Conservation (phyloP, 2,329 filamentous ascomycete genomes). For the Paecilomyces dactylethromorphus region DNA sequence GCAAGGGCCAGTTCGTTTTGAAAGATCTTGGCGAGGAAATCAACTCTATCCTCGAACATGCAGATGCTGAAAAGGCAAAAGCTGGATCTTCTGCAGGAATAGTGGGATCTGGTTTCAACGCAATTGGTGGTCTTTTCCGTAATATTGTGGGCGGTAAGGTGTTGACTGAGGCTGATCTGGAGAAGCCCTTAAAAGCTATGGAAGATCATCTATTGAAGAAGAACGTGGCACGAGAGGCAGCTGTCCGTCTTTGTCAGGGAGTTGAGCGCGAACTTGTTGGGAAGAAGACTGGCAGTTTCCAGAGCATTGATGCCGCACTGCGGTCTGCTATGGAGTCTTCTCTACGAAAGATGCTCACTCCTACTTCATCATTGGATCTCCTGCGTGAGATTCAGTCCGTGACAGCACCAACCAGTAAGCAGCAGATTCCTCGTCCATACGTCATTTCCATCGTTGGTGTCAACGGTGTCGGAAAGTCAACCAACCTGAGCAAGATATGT, state of each 20-base stretch:
- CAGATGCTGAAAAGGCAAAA: constrained; percentile 58
- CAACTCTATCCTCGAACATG: constrained; percentile 75
- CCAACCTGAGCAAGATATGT: constrained; percentile 94
- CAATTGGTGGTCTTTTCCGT: constrained; percentile 81
- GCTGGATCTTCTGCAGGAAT: constrained; percentile 52
- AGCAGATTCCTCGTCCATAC: constrained; percentile 69
- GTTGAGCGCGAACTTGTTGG: constrained; percentile 87
- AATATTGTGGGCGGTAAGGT: constrained; percentile 95
- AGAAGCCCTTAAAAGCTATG: constrained; percentile 92
- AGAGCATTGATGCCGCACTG: constrained; percentile 77
- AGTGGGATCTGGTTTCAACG: constrained; percentile 71
- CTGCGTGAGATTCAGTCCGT: constrained; percentile 86
- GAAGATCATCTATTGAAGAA: constrained; percentile 91
- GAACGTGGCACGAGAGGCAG: constrained; percentile 93
- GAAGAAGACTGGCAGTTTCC: constrained; percentile 86
- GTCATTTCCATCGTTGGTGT: constrained; percentile 98
- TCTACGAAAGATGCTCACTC: constrained; percentile 89
- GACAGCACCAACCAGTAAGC: constrained; percentile 58
- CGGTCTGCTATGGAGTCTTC: constrained; percentile 85
- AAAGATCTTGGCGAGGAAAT: constrained; percentile 93
- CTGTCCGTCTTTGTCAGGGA: constrained; percentile 80
- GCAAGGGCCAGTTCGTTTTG: constrained; percentile 86
- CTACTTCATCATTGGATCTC: constrained; percentile 88
- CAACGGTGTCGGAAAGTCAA: constrained; percentile 97
- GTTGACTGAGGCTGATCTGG: constrained; percentile 78